These are phyloP conservation scores for Ophiostoma australiae DNA, from an alignment of 2,329 filamentous ascomycete genomes.

Conservation along the genomic window DNA sequence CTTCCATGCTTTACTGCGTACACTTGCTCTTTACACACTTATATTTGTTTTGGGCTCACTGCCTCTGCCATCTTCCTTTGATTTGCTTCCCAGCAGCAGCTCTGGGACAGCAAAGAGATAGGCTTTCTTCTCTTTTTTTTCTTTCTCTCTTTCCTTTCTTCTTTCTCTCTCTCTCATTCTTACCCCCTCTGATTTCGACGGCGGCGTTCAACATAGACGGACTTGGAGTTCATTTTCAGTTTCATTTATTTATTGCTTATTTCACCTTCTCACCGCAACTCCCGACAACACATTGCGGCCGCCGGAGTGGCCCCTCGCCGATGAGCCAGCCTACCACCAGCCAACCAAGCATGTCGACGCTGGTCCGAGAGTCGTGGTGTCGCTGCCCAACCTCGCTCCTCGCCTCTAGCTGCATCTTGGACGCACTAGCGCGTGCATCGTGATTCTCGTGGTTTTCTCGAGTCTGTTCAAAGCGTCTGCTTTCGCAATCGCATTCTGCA, in stretches of 20 bases:
- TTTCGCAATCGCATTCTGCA: background rate
- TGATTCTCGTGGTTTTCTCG: background rate
- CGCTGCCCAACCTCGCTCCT: constrained; percentile 24
- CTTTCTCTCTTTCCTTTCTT: constrained; percentile 18
- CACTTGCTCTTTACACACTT: constrained; percentile 12
- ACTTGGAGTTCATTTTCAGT: constrained; percentile 17
- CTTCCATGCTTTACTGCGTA: constrained; percentile 21
- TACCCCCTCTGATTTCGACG: background rate
- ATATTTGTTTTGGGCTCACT: constrained; percentile 32
- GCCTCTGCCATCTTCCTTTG: constrained; percentile 25
- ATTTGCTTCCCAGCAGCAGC: constrained; percentile 31
- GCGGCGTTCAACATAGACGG: constrained; percentile 27
- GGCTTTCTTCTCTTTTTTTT: constrained; percentile 13
- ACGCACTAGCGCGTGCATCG: constrained; percentile 18
- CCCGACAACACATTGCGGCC: constrained; percentile 20
- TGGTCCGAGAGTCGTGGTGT: background rate
- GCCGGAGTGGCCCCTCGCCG: constrained; percentile 9
- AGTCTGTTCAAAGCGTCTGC: background rate
- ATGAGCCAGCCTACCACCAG: background rate
- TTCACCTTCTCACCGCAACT: constrained; percentile 9
- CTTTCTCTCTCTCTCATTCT: constrained; percentile 3
- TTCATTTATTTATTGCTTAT: background rate
- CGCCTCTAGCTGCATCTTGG: constrained; percentile 14
- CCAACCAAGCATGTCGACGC: constrained; percentile 13
- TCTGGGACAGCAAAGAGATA: constrained; percentile 20